A percentile compares a stretch with the other conserved stretches of the same genome.
phyloP scores from a whole-genome alignment of 768 basidiomycete genomes.

The Lenzites betulinus region DNA sequence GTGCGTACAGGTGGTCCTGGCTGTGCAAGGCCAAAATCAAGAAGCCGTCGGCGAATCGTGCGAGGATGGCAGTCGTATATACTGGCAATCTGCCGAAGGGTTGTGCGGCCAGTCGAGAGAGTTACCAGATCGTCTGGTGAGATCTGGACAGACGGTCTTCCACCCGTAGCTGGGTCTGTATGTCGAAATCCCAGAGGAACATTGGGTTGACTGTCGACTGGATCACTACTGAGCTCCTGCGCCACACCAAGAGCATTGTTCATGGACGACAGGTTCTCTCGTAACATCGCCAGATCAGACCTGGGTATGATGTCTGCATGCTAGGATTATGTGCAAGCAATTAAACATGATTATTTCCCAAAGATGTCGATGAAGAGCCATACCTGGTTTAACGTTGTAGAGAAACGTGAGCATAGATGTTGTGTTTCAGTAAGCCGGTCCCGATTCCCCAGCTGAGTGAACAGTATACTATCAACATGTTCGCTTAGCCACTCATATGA shows the following conservation, averaged over 20 bases:
- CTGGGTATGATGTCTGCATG: not conserved
- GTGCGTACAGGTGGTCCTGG: not conserved
- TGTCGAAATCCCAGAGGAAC: not conserved
- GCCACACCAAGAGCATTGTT: not conserved
- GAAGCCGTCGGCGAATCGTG: not conserved
- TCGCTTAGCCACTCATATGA: not conserved
- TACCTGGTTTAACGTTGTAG: not conserved
- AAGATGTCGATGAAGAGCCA: too few relatives aligned
- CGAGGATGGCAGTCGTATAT: not conserved
- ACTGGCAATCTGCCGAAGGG: not conserved
- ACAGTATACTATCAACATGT: not conserved
- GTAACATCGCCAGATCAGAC: not conserved
- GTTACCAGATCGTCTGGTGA: not conserved
- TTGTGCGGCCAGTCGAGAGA: not conserved
- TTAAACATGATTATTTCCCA: not conserved
- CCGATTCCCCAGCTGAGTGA: not conserved
- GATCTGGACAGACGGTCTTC: not conserved
- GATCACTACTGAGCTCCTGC: not conserved
- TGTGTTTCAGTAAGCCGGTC: not conserved
- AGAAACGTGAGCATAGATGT: not conserved
- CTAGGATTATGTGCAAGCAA: not conserved
- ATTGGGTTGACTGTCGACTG: not conserved
- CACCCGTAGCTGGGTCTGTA: not conserved
- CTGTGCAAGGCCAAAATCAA: not conserved
- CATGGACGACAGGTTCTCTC: not conserved